Base-by-base conservation (phyloP, 2,329 filamentous ascomycete genomes). In the Escovopsis sp. region DNA sequence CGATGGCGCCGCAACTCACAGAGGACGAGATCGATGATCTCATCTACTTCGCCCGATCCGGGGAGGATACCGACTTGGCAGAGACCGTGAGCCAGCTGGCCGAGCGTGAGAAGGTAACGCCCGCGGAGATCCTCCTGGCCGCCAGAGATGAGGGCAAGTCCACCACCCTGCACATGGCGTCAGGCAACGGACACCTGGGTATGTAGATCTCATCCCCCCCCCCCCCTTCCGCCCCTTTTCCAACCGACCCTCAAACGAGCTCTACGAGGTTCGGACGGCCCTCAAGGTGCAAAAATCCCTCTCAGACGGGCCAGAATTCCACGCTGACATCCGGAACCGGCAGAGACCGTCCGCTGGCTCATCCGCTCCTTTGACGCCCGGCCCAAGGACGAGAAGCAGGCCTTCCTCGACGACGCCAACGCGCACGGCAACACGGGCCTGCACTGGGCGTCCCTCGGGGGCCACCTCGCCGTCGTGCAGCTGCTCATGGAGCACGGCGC, bases 391-490 rank as follows among this genome's bases (percentile, higher is more conserved):
- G 62, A 66, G 47, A 66, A 64, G 48, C 63, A 67, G 48, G 58
- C 69, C 1, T 77, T 80, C 50, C 60, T 87, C 23, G 82, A 86
- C 52, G 67, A 72, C 3, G 69, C 74, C 47, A 98, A 98, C 56
- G 68, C 77, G 47, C 81, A 83, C 38, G 88, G 87, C 37, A 96
- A 95, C 65, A 95, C 89, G 1, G 76, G 86, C 0, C 68, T 98
- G 45, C 91, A 98, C 64, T 96, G 88, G 88, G 89, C 89, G 0
- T 84, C 86, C 0, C 67, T 95, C 43, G 91, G 93, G 43, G 88
- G 88, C 2, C 88, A 95, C 55, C 66, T 96, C 3, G 75, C 80
- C 6, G 75, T 79, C 4, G 85, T 94, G 6, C 84, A 88, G 65
- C 64, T 78, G 1, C 71, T 98, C 11, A 69, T 94, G 2, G 77